phyloP scores from a whole-genome alignment of 176 grass and related monocot species.

The Triticum monococcum region DNA sequence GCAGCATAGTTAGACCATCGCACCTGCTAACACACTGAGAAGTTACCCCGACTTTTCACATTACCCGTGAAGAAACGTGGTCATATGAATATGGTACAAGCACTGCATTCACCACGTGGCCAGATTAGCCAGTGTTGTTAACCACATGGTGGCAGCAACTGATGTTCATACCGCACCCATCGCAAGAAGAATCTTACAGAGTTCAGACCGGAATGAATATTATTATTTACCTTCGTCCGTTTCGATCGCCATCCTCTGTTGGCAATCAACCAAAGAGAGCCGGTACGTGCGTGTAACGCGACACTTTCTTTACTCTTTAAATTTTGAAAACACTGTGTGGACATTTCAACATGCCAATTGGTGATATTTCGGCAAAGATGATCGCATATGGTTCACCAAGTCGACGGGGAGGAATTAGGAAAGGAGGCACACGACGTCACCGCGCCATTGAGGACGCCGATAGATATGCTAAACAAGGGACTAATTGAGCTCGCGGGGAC shows the following conservation, averaged over 20 bases:
- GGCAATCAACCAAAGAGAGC: neutral
- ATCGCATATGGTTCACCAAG: neutral
- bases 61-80: neutral
- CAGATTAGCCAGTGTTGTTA: neutral
- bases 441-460: neutral
- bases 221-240: neutral
- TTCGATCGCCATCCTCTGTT: neutral
- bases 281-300: neutral
- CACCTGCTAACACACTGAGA: neutral
- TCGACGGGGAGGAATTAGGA: neutral
- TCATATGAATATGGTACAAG: too few relatives aligned
- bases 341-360: conserved; percentile 4
- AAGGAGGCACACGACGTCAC: neutral
- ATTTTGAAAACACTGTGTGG: neutral
- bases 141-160: neutral
- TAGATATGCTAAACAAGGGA: neutral
- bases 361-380: neutral
- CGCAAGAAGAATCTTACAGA: neutral
- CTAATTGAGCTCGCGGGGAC: neutral
- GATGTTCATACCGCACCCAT: neutral
- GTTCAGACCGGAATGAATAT: neutral
- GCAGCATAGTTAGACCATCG: neutral
- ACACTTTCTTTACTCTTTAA: neutral
- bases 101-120: neutral
- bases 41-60: neutral